Evolutionary conservation across 108 stramenopile species (phyloP).

Genomic region (Stephanodiscus triporus): DNA sequence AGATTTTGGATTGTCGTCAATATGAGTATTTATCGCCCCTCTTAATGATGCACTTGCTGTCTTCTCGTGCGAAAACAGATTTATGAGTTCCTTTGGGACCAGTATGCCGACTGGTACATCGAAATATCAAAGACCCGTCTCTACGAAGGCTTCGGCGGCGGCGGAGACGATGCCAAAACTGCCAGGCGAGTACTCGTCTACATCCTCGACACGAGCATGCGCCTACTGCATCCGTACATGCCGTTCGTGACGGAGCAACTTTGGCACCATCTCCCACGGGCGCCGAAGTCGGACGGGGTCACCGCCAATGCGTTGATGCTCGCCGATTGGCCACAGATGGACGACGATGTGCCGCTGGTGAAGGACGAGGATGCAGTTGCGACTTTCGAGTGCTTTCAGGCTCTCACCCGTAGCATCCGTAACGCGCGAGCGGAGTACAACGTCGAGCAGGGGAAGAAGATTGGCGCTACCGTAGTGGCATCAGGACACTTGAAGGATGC

Average conservation of each 20-base stretch:
- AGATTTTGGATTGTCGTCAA: neutral
- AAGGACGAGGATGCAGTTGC: constrained; percentile 63
- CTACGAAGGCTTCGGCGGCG: constrained; percentile 86
- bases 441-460: constrained; percentile 88
- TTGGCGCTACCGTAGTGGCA: constrained; percentile 77
- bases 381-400: constrained; percentile 86
- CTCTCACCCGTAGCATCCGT: constrained; percentile 86
- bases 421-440: constrained; percentile 93
- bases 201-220: constrained; percentile 91
- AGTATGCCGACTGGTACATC: constrained; percentile 98
- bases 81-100: constrained; percentile 97
- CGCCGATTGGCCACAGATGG: constrained; percentile 90
- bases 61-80: constrained; percentile 32
- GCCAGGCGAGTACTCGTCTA: constrained; percentile 92
- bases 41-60: constrained; percentile 1
- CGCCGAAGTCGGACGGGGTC: constrained; percentile 44
- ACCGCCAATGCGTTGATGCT: constrained; percentile 83
- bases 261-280: constrained; percentile 95
- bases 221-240: constrained; percentile 98
- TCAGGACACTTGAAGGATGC: constrained; percentile 58
- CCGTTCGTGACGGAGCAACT: constrained; percentile 97
- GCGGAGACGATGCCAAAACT: constrained; percentile 71
- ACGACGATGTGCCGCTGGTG: constrained; percentile 65
- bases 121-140: constrained; percentile 92
- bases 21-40: neutral